Evolutionary conservation across 768 basidiomycete genomes (phyloP), one percentile per base, ranked within the genome.

Genomic region (Mycena rosella): DNA sequence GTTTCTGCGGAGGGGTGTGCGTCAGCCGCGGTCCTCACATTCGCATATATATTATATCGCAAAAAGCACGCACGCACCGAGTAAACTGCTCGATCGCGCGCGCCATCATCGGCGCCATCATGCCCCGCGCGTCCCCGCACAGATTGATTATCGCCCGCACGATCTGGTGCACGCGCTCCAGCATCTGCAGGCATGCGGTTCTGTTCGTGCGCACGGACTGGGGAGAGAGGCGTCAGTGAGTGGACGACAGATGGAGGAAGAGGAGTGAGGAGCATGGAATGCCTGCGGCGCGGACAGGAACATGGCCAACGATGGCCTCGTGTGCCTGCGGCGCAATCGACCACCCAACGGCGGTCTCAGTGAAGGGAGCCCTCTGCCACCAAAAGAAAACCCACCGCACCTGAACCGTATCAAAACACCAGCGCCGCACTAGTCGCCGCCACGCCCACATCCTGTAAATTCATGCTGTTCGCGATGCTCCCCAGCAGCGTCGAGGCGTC

Each of bases 141-240:
- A 71, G 54, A 36, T 71, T 71, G 59, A 71, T 67, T 8, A 71
- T 36, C 17, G 70, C 53, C 20, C 53, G 63, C n/a, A 71, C 63
- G n/a, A 71, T 67, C 59, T 71, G 65, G 62, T 71, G 57, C 52
- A 71, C 66, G 26, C 65, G 70, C 63, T 71, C 70, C 30, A 71
- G 62, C 18, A 71, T 42, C 59, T 60, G 58, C 15, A 40, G n/a
- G 54, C 62, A 64, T 20, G 60, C 61, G 20, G 47, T 38, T 3
- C 36, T 47, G 48, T 71, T 71, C 22, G 45, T 57, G 22, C 66
- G 62, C 3, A 71, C 65, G 17, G 55, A 60, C 67, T 59, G 32
- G 47, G 24, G 20, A 2, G 15, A 11, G 32, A 34, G 5, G 5
- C 32, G 32, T 34, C 11, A 34, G 32, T 11, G 32, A n/a, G n/a